Conservation (phyloP, 2,329 filamentous ascomycete genomes). For the Fusarium incarnatum region DNA sequence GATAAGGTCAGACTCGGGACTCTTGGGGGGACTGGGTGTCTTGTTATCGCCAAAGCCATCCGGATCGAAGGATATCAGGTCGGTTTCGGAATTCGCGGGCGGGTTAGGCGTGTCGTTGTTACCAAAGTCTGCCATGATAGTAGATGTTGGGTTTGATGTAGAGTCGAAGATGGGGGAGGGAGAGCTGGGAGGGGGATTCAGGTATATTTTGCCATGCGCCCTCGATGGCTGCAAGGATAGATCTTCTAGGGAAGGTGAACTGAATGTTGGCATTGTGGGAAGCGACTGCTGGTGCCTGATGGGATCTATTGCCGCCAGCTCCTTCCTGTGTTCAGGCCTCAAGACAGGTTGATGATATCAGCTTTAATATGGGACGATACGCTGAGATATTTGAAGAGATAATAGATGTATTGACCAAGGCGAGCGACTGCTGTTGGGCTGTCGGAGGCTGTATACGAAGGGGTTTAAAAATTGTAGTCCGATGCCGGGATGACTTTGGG, state of each 20-base stretch:
- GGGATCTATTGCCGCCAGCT: not conserved
- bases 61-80: not conserved
- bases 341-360: too few species aligned
- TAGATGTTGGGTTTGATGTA: too few species aligned
- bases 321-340: not conserved
- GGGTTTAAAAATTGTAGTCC: too few species aligned
- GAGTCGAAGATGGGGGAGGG: not conserved
- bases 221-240: not conserved
- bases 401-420: too few species aligned
- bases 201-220: accelerated
- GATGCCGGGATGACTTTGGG: too few species aligned
- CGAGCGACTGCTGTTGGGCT: too few species aligned
- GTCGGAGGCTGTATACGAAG: too few species aligned
- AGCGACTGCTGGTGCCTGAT: not conserved
- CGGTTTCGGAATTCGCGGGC: accelerated
- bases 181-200: not conserved
- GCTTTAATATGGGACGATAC: too few species aligned
- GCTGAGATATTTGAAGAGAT: too few species aligned
- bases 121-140: not conserved
- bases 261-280: not conserved
- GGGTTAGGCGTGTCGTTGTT: not conserved
- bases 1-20: too few species aligned
- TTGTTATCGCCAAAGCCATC: not conserved
- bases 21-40: too few species aligned
- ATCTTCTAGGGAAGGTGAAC: not conserved